Percentiles rank a stretch among this genome's conserved stretches.
These are phyloP conservation scores for Cytidiella melzeri DNA, from an alignment of 768 basidiomycete genomes.

Conservation along the genomic window DNA sequence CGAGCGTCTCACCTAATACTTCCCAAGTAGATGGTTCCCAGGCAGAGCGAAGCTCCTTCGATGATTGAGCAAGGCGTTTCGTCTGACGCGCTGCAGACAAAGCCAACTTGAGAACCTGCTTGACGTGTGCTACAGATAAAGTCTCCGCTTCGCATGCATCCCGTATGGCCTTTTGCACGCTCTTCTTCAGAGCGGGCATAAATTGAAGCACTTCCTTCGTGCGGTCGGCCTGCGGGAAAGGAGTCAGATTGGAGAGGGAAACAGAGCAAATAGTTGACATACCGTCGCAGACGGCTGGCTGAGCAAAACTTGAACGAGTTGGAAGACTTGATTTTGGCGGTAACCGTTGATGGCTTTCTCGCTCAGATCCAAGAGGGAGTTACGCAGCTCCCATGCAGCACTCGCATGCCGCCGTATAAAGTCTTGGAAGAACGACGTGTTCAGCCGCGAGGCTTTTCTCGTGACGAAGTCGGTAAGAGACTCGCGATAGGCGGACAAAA, in stretches of 20 bases:
- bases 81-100: slow-evolving; percentile 61
- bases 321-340: slow-evolving; percentile 68
- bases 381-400: slow-evolving; percentile 59
- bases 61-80: slow-evolving; percentile 35
- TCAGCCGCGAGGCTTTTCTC: slow-evolving; percentile 74
- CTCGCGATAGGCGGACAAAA: slow-evolving; percentile 50
- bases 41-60: slow-evolving; percentile 27
- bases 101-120: slow-evolving; percentile 72
- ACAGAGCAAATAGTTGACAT: slow-evolving; percentile 16
- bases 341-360: slow-evolving; percentile 67
- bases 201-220: slow-evolving; percentile 40
- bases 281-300: slow-evolving; percentile 47
- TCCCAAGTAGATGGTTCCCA: slow-evolving; percentile 65
- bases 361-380: slow-evolving; percentile 50
- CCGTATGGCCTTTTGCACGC: slow-evolving; percentile 42
- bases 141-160: slow-evolving; percentile 41
- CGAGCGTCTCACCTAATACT: slow-evolving; percentile 39
- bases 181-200: slow-evolving; percentile 43
- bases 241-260: background rate
- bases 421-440: slow-evolving; percentile 70
- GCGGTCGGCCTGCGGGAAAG: slow-evolving; percentile 27
- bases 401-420: slow-evolving; percentile 62
- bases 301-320: slow-evolving; percentile 61
- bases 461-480: slow-evolving; percentile 73
- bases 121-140: slow-evolving; percentile 60